These are phyloP conservation scores for Coniella lustricola DNA, from an alignment of 2,329 filamentous ascomycete genomes.

Conservation along the genomic window DNA sequence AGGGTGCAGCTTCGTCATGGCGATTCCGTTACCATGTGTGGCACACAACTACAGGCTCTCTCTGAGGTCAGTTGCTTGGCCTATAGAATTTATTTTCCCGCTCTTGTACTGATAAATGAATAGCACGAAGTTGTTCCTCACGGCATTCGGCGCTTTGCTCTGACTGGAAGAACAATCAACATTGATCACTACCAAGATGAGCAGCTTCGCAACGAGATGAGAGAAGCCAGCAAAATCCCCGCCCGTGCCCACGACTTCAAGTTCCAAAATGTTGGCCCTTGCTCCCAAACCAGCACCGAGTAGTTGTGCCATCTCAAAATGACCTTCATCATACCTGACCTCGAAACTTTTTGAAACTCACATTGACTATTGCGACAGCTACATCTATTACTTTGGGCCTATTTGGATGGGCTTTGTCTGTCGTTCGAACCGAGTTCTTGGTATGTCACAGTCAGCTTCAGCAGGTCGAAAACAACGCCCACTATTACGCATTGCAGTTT, in stretches of 20 bases:
- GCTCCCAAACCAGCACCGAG: neutral
- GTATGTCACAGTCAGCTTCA: no score
- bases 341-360: neutral
- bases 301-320: no score
- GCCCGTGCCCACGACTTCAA: neutral
- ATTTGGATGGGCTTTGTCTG: no score
- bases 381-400: neutral
- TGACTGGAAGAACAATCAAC: slow-evolving; percentile 11
- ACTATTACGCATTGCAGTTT: no score
- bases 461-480: no score
- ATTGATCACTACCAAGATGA: slow-evolving; percentile 1
- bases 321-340: no score
- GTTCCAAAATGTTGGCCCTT: neutral
- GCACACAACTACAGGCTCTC: slow-evolving; percentile 45
- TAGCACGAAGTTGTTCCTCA: slow-evolving; percentile 6
- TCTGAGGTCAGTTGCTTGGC: slow-evolving; percentile 47
- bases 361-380: neutral
- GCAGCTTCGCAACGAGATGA: neutral
- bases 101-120: slow-evolving; percentile 17
- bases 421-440: no score
- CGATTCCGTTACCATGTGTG: slow-evolving; percentile 54
- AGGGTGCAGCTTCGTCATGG: slow-evolving; percentile 48
- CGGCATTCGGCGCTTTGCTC: slow-evolving; percentile 7
- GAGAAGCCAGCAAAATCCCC: neutral
- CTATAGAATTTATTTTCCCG: no score